These are phyloP conservation scores for Ananas comosus DNA, from an alignment of 176 grass and related monocot species.

Conservation along the genomic window DNA sequence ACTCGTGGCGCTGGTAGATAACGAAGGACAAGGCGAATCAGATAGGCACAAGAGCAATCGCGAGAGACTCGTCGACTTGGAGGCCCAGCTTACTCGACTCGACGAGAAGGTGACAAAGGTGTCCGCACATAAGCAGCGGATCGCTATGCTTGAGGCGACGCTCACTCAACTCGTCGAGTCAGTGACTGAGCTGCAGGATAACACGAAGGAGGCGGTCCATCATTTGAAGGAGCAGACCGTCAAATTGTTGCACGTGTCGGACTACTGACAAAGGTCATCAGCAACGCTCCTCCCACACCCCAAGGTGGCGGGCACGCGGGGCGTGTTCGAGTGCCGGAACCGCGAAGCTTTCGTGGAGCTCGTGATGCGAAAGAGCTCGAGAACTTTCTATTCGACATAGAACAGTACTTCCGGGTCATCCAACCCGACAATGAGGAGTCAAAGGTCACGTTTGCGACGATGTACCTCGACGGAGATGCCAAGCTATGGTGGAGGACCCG, in stretches of 20 bases:
- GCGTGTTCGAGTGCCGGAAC: not conserved
- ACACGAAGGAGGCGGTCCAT: not conserved
- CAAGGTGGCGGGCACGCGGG: not conserved
- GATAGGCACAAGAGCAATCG: not conserved
- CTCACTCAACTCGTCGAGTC: not conserved
- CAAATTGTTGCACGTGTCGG: not conserved
- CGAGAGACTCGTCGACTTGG: not conserved
- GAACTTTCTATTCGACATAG: not conserved
- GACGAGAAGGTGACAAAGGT: not conserved
- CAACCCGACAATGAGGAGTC: not conserved
- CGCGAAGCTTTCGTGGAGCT: not conserved
- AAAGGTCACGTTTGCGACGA: not conserved
- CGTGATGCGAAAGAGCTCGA: not conserved
- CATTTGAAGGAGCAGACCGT: not conserved
- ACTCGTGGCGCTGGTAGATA: fast-evolving
- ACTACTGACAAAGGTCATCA: not conserved
- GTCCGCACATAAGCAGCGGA: fast-evolving
- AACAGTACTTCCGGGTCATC: not conserved
- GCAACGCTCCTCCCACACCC: not conserved
- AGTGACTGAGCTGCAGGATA: not conserved
- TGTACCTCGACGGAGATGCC: not conserved
- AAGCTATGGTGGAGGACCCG: not conserved
- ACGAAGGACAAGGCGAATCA: not conserved
- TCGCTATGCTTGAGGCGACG: not conserved
- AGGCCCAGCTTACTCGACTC: not conserved